Evolutionary conservation across 768 basidiomycete genomes (phyloP).

Genomic region (Mycena crocata): DNA sequence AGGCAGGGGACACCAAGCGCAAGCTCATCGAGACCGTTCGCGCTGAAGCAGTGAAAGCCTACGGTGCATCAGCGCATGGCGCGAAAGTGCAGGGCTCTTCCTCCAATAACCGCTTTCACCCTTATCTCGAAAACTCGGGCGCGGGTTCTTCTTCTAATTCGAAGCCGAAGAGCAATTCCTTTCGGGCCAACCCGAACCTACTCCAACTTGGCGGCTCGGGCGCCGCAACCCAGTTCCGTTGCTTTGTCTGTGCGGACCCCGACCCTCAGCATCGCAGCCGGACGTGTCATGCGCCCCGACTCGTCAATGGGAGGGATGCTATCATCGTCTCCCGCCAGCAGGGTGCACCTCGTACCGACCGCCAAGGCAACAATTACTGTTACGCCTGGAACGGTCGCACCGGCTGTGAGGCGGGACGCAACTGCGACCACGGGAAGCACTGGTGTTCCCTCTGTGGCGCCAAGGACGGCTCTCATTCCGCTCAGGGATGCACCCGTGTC

Average conservation of each 20-base stretch:
- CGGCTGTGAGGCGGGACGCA: not conserved
- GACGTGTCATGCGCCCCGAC: constrained; percentile 6
- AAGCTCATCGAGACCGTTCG: not conserved
- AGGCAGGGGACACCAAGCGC: not conserved
- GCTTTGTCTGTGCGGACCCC: constrained; percentile 31
- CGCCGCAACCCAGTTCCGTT: not conserved
- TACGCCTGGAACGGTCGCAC: constrained; percentile 29
- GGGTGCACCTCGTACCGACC: constrained; percentile 6
- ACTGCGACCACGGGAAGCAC: constrained; percentile 24
- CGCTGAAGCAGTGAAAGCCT: not conserved
- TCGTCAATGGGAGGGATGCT: constrained; percentile 16
- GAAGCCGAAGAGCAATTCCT: not conserved
- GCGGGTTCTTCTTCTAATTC: not conserved
- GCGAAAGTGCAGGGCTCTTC: no score
- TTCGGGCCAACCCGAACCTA: constrained; percentile 4
- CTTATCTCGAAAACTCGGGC: not conserved
- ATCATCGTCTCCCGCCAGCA: constrained; percentile 3
- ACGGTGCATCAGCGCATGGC: no score
- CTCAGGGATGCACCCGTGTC: constrained; percentile 31
- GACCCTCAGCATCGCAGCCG: constrained; percentile 14
- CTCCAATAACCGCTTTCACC: not conserved
- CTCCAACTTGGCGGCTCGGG: not conserved
- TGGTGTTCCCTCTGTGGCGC: constrained; percentile 32
- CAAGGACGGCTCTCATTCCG: constrained; percentile 22
- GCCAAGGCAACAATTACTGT: constrained; percentile 26